Base-by-base conservation (phyloP, 1,284 basidiomycete species). In the Ceratobasidium sp. region DNA sequence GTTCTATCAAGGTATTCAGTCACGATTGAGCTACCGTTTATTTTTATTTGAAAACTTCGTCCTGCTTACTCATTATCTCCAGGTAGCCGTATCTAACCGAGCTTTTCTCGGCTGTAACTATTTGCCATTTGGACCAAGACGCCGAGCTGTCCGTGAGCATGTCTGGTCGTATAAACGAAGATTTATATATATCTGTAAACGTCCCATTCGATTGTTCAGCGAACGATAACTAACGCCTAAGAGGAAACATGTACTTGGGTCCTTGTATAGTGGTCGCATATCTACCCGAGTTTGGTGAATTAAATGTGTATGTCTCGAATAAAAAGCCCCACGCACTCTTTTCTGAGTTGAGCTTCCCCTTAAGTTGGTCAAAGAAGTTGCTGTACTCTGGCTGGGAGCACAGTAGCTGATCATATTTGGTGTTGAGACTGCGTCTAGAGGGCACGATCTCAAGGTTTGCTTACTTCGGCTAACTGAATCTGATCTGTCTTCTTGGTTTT, bases 231-330 rank as follows among this genome's bases (percentile, higher is more conserved):
- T 11, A 41, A 4, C 36, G 36, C 11, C 11, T 41, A 41, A 41
- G n/a, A n/a, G n/a, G n/a, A n/a, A 36, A 60, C 27, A 60, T 19
- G 19, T 54, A 66, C 64, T 66, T n/a, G 64, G 64, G 29, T 27
- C 8, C 19, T 54, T 22, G 33, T 33, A 50, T 22, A 66, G 31
- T 15, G 64, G 64, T n/a, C 64, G 64, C 48, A 66, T 41, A 50
- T 66, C 64, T 66, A 54, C 29, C 6, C 36, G 8, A 33, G 1
- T 29, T 24, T 9, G 33, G 51, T 54, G 27, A 50, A 9, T 9
- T 24, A 24, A 1, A 8, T 5, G 14, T 24, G 5, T 19, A 54
- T 8, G 19, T 44, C 9, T 15, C 2, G 27, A 31, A n/a, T n/a
- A n/a, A n/a, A 33, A 27, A 54, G 9, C 14, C 15, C 7, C 27